phyloP scores from a whole-genome alignment of 257 asterid genomes.

The Lavandula angustifolia region DNA sequence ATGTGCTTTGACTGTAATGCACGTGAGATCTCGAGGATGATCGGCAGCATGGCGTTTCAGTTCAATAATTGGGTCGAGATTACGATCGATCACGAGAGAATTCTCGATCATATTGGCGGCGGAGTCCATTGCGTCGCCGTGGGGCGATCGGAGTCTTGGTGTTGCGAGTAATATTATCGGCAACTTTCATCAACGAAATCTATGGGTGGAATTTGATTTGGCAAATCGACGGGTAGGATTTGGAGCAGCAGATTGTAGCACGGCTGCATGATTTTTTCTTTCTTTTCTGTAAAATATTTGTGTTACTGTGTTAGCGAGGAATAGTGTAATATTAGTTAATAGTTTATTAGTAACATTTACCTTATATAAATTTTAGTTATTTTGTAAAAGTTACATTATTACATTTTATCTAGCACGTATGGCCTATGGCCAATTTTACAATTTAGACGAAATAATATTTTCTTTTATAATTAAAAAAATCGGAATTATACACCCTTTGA shows the following conservation, averaged over 20 bases:
- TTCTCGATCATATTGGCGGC: slow-evolving; percentile 56
- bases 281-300: background rate
- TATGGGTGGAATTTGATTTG: slow-evolving; percentile 86
- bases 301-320: background rate
- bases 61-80: slow-evolving; percentile 65
- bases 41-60: slow-evolving; percentile 61
- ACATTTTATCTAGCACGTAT: too few relatives aligned
- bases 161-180: slow-evolving; percentile 82
- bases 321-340: background rate
- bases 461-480: too few relatives aligned
- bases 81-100: slow-evolving; percentile 40
- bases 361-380: too few relatives aligned
- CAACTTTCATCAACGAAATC: slow-evolving; percentile 78
- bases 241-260: slow-evolving; percentile 67
- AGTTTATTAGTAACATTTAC: background rate
- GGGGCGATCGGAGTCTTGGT: slow-evolving; percentile 68
- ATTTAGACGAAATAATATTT: too few relatives aligned
- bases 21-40: slow-evolving; percentile 38
- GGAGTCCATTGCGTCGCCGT: slow-evolving; percentile 71
- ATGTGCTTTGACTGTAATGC: slow-evolving; percentile 69
- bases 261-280: slow-evolving; percentile 28
- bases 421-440: too few relatives aligned
- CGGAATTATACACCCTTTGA: too few relatives aligned
- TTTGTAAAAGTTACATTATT: too few relatives aligned
- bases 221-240: slow-evolving; percentile 61